Percentiles rank a stretch among this genome's conserved stretches.
phyloP scores from a whole-genome alignment of 2,329 filamentous ascomycete genomes.

The Fusarium tupiense region DNA sequence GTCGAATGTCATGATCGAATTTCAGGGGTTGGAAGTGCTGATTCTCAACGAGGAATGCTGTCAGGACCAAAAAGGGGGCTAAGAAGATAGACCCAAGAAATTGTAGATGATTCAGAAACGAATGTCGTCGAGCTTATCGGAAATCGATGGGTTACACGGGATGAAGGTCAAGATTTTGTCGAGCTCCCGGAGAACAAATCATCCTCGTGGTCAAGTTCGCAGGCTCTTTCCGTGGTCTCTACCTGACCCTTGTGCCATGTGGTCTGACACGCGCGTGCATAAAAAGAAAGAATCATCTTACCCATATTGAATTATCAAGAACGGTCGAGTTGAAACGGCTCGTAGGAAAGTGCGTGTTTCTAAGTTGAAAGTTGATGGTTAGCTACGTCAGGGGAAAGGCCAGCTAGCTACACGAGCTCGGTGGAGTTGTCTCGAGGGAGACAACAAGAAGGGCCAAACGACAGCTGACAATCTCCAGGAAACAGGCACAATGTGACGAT shows the following conservation, averaged over 20 bases:
- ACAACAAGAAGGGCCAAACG: conserved; percentile 8
- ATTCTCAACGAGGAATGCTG: conserved; percentile 41
- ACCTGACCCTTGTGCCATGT: conserved; percentile 33
- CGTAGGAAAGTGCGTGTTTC: conserved; percentile 47
- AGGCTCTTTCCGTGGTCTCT: conserved; percentile 41
- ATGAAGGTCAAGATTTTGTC: conserved; percentile 11
- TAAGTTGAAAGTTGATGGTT: conserved; percentile 24
- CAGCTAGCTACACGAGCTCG: conserved; percentile 37
- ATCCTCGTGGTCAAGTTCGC: conserved; percentile 36
- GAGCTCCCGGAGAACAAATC: conserved; percentile 15
- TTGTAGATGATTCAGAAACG: conserved; percentile 55
- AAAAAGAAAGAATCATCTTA: conserved; percentile 52
- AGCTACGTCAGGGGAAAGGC: conserved; percentile 42
- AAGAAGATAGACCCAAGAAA: conserved; percentile 56
- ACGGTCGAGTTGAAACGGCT: conserved; percentile 46
- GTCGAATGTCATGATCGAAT: conserved; percentile 52
- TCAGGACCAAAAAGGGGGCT: conserved; percentile 48
- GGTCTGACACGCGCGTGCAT: conserved; percentile 30
- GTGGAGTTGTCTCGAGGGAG: conserved; percentile 12
- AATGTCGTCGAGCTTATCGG: conserved; percentile 49
- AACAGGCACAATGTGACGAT: conserved; percentile 6
- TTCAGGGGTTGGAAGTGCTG: conserved; percentile 41
- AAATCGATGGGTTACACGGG: conserved; percentile 38
- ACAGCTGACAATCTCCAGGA: background rate
- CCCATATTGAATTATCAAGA: conserved; percentile 55